Conservation (phyloP, 805 yeast species). For the Lachancea dasiensis region DNA sequence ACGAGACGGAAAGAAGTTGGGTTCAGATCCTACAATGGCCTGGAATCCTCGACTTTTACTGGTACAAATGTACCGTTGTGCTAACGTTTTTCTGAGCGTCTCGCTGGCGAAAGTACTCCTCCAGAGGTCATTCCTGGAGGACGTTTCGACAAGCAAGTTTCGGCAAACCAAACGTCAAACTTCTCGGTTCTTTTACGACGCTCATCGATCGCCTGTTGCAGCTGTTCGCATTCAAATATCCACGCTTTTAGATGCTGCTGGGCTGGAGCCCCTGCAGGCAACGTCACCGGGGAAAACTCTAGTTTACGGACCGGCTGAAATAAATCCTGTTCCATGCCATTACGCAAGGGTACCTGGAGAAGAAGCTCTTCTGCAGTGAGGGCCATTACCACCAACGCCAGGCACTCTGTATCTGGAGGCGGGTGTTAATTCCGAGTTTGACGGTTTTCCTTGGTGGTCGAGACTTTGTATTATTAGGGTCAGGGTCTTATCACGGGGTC, state of each 20-base stretch:
- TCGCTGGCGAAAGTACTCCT: conserved; percentile 19
- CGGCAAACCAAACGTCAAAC: conserved; percentile 25
- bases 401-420: too few relatives aligned
- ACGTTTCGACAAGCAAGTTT: conserved; percentile 21
- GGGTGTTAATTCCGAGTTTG: too few relatives aligned
- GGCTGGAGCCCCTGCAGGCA: conserved; percentile 17
- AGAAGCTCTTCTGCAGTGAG: conserved; percentile 5
- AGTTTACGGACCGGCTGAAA: conserved; percentile 14
- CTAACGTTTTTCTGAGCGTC: not conserved
- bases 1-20: not conserved
- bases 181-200: conserved; percentile 12
- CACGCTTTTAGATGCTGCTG: conserved; percentile 26
- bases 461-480: too few relatives aligned
- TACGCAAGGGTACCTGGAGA: conserved; percentile 18
- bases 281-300: conserved; percentile 15
- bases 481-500: too few relatives aligned
- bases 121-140: conserved; percentile 27
- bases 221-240: conserved; percentile 21
- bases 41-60: not conserved
- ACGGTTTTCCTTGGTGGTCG: too few relatives aligned
- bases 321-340: too few relatives aligned
- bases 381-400: conserved; percentile 1
- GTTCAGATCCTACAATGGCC: too few relatives aligned
- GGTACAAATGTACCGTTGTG: not conserved
- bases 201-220: conserved; percentile 12